Evolutionary conservation across 1,139 yeast species (phyloP).

Genomic region (Candida tetrigidarum): DNA sequence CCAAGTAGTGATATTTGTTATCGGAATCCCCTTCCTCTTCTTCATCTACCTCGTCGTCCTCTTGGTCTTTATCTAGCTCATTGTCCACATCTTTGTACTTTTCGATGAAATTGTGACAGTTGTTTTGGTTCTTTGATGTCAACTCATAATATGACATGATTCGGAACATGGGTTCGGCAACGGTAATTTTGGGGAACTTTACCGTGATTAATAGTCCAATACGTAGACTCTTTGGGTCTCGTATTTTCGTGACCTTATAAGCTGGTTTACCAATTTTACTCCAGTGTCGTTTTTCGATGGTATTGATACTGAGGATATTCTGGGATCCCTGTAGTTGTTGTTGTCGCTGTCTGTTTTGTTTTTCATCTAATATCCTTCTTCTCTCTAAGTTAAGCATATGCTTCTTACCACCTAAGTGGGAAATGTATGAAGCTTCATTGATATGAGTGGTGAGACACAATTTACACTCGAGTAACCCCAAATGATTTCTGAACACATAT

Average conservation of each 20-base stretch:
- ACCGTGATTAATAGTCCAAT: conserved; percentile 66
- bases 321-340: conserved; percentile 8
- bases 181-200: conserved; percentile 54
- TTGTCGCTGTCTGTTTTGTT: conserved; percentile 24
- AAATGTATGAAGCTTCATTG: conserved; percentile 74
- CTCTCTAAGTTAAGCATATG: conserved; percentile 72
- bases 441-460: conserved; percentile 77
- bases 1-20: conserved; percentile 59
- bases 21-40: conserved; percentile 36
- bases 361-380: conserved; percentile 52
- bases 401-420: conserved; percentile 80
- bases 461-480: conserved; percentile 76
- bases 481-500: conserved; percentile 72
- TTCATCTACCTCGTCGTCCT: conserved; percentile 22
- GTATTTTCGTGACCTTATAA: conserved; percentile 64
- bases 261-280: conserved; percentile 74
- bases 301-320: conserved; percentile 30
- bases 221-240: conserved; percentile 60
- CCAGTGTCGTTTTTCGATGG: conserved; percentile 51
- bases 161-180: conserved; percentile 63
- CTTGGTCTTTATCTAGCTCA: conserved; percentile 11
- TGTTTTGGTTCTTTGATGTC: conserved; percentile 42
- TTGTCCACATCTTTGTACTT: conserved; percentile 8
- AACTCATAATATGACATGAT: conserved; percentile 80
- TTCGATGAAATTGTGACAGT: conserved; percentile 28